Percentiles rank a stretch among this genome's conserved stretches.
Evolutionary conservation across 2,329 filamentous ascomycete species (phyloP).

Genomic region (Westerdykella aurantiaca): DNA sequence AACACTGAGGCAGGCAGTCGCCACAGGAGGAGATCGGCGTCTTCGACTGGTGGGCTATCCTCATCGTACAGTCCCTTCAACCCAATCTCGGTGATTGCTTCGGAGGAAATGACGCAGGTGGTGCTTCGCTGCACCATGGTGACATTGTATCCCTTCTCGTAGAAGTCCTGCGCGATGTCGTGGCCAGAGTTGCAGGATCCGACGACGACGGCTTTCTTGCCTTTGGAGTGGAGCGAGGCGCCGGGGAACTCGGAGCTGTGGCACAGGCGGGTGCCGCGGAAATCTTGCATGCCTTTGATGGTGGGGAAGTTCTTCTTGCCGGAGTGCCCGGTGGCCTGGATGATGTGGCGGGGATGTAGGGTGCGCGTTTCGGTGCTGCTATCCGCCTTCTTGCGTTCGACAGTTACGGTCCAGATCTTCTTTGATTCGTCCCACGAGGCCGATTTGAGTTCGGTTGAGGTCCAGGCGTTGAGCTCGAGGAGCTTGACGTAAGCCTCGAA

Average conservation of each 20-base stretch:
- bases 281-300: slow-evolving; percentile 28
- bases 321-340: slow-evolving; percentile 28
- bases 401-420: slow-evolving; percentile 35
- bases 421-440: slow-evolving; percentile 36
- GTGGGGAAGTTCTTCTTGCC: slow-evolving; percentile 30
- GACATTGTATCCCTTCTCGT: slow-evolving; percentile 38
- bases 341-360: slow-evolving; percentile 24
- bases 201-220: slow-evolving; percentile 43
- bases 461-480: slow-evolving; percentile 38
- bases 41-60: slow-evolving; percentile 21
- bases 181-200: slow-evolving; percentile 47
- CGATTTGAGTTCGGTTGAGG: slow-evolving; percentile 32
- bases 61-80: slow-evolving; percentile 28
- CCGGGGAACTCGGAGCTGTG: slow-evolving; percentile 29
- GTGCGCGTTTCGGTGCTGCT: slow-evolving; percentile 20
- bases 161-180: slow-evolving; percentile 47
- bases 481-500: slow-evolving; percentile 36
- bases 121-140: slow-evolving; percentile 45
- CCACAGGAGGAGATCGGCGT: slow-evolving; percentile 27
- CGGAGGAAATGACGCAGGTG: slow-evolving; percentile 35
- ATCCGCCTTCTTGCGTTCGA: slow-evolving; percentile 21
- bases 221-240: slow-evolving; percentile 28
- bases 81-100: slow-evolving; percentile 23
- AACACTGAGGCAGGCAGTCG: slow-evolving; percentile 32
- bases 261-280: slow-evolving; percentile 34